Percentiles rank a stretch among this genome's conserved stretches.
phyloP scores from a whole-genome alignment of 805 yeast species.

The Yarrowia sp. region DNA sequence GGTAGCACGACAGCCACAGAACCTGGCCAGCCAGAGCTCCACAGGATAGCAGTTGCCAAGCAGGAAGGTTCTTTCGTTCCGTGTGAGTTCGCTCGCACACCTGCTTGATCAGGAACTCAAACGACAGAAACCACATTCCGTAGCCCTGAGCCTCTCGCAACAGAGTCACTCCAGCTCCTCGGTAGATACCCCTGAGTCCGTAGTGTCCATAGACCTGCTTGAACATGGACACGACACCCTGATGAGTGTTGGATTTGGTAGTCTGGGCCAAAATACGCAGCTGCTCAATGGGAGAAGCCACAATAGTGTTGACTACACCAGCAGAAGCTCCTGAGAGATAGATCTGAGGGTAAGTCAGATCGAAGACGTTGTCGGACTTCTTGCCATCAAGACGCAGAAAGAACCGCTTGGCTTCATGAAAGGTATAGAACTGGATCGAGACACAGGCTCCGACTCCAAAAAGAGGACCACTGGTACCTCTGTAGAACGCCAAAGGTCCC shows the following conservation, averaged over 20 bases:
- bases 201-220: conserved; percentile 64
- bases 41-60: conserved; percentile 61
- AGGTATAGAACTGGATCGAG: conserved; percentile 72
- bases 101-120: conserved; percentile 56
- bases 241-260: conserved; percentile 43
- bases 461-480: conserved; percentile 74
- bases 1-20: conserved; percentile 72
- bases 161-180: conserved; percentile 64
- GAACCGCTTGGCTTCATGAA: conserved; percentile 71
- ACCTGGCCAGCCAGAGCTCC: conserved; percentile 77
- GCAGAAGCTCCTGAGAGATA: conserved; percentile 70
- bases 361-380: conserved; percentile 40
- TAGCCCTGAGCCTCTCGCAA: conserved; percentile 73
- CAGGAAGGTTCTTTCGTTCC: conserved; percentile 57
- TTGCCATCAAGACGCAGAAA: conserved; percentile 51
- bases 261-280: conserved; percentile 67
- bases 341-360: conserved; percentile 60
- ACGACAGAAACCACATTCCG: conserved; percentile 75
- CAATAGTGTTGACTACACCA: conserved; percentile 68
- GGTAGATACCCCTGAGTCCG: conserved; percentile 55
- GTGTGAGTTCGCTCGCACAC: conserved; percentile 30
- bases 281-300: conserved; percentile 72
- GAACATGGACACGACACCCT: conserved; percentile 43
- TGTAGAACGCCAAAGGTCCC: conserved; percentile 67
- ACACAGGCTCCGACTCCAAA: conserved; percentile 75